Conservation (phyloP, 805 yeast genomes). For the Metschnikowia reukaufii region DNA sequence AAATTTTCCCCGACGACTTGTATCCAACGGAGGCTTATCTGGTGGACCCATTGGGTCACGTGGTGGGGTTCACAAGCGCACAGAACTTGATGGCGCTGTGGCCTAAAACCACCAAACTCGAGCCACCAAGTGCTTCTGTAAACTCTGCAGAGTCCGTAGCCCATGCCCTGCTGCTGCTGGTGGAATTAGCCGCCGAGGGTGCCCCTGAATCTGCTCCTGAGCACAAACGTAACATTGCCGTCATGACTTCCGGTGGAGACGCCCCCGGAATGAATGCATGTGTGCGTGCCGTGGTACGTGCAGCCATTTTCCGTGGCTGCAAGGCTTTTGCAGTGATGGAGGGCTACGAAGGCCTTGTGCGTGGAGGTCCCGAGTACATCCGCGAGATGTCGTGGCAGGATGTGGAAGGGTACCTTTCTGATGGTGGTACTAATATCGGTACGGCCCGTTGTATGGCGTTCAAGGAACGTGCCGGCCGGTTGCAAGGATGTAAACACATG, state of each 20-base stretch:
- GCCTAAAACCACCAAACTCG: slow-evolving; percentile 40
- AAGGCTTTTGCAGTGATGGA: slow-evolving; percentile 68
- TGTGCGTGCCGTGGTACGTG: slow-evolving; percentile 69
- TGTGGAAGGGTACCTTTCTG: slow-evolving; percentile 67
- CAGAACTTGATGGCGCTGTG: slow-evolving; percentile 55
- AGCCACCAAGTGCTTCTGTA: no score
- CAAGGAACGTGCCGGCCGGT: slow-evolving; percentile 64
- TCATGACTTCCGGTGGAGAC: slow-evolving; percentile 82
- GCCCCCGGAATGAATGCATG: slow-evolving; percentile 82
- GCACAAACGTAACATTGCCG: slow-evolving; percentile 54
- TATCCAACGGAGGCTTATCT: slow-evolving; percentile 71
- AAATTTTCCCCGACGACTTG: slow-evolving; percentile 68
- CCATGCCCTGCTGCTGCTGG: not conserved
- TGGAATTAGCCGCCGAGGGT: not conserved
- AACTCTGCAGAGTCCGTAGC: no score
- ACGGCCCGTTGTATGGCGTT: slow-evolving; percentile 74
- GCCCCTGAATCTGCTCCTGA: not conserved
- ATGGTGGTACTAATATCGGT: slow-evolving; percentile 78
- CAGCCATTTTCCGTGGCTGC: slow-evolving; percentile 65
- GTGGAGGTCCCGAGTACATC: slow-evolving; percentile 57
- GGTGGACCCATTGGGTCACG: slow-evolving; percentile 79
- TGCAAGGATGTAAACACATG: slow-evolving; percentile 63
- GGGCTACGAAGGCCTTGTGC: slow-evolving; percentile 72
- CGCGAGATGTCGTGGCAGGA: slow-evolving; percentile 69
- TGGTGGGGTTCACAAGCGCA: slow-evolving; percentile 75